Evolutionary conservation across 2,329 filamentous ascomycete species (phyloP), one percentile per base, ranked within the genome.

Genomic region (Waltergamsia citrina): DNA sequence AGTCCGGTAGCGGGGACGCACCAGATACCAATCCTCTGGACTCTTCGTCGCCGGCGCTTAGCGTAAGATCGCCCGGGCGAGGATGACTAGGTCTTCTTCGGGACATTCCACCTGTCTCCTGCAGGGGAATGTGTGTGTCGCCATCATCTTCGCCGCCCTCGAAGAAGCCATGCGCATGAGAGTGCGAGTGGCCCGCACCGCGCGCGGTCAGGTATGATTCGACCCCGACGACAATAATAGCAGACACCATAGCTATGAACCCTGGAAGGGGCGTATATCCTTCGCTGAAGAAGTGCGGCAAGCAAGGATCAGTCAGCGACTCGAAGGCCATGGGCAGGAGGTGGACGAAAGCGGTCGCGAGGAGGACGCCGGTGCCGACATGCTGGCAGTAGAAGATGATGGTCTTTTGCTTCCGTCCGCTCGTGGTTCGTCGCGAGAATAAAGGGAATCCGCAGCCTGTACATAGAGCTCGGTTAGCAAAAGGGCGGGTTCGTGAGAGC

Each of bases 181-280:
- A 67, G 47, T 79, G 71, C 2, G 71, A 71, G 47, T 77, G 76
- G 2, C 72, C 66, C 2, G 75, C 77, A 28, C 76, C 76, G 36
- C 74, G 60, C 3, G 80, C 82, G 0, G 86, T 87, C 45, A 96
- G 79, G 53, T 87, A 86, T 61, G 92, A 94, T 56, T 96, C 90
- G 34, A 95, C 71, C 3, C 77, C 74, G 6, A 94, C 85, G 4
- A 95, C 87, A 4, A 83, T 63, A 38, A 94, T 68, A n/a, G 85
- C 83, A 9, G 83, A 78, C 8, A 78, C 57, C 83, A 94, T 90
- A 36, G 85, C 82, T 30, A 94, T 74, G 31, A 92, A 67, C 3
- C 87, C 86, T 0, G 85, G 78, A 53, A 93, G 79, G 6, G 85
- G 84, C 30, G 69, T 74, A 53, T 92, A 94, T n/a, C 74, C 72